Percentiles rank a stretch among this genome's conserved stretches.
phyloP scores from a whole-genome alignment of 1,139 yeast species.

The Kodamaea plutei region DNA sequence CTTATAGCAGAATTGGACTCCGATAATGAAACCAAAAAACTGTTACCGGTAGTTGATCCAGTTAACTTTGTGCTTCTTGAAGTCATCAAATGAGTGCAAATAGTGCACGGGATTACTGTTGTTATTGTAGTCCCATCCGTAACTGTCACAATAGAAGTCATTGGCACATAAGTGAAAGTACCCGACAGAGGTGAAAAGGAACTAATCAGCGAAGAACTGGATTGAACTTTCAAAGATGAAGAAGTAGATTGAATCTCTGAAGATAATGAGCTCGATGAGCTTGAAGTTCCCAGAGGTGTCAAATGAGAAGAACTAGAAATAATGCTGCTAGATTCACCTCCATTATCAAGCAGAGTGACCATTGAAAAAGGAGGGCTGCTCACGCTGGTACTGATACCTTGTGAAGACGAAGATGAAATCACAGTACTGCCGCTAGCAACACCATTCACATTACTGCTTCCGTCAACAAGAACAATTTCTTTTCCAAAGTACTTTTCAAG shows the following conservation, averaged over 20 bases:
- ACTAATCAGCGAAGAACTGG: constrained; percentile 1
- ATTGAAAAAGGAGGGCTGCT: too few species aligned
- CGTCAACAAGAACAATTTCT: constrained; percentile 12
- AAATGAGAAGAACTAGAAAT: not conserved
- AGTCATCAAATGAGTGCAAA: constrained; percentile 1
- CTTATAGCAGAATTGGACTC: too few species aligned
- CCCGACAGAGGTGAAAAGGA: too few species aligned
- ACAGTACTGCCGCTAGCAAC: not conserved
- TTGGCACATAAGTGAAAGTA: too few species aligned
- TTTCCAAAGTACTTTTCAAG: constrained; percentile 8
- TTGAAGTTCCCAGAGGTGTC: not conserved
- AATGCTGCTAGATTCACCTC: too few species aligned
- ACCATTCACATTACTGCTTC: constrained; percentile 6
- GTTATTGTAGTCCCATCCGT: constrained; percentile 1
- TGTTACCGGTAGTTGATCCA: too few species aligned
- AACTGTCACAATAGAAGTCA: not conserved
- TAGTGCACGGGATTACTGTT: not conserved
- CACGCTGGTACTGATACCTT: too few species aligned
- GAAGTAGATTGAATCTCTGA: not conserved
- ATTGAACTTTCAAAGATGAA: not conserved
- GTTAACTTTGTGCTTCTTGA: too few species aligned
- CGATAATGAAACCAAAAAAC: too few species aligned
- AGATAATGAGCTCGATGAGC: not conserved
- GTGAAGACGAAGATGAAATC: not conserved
- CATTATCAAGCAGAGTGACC: too few species aligned